These are phyloP conservation scores for Parathielavia appendiculata DNA, from an alignment of 495 filamentous ascomycete species.

Conservation along the genomic window DNA sequence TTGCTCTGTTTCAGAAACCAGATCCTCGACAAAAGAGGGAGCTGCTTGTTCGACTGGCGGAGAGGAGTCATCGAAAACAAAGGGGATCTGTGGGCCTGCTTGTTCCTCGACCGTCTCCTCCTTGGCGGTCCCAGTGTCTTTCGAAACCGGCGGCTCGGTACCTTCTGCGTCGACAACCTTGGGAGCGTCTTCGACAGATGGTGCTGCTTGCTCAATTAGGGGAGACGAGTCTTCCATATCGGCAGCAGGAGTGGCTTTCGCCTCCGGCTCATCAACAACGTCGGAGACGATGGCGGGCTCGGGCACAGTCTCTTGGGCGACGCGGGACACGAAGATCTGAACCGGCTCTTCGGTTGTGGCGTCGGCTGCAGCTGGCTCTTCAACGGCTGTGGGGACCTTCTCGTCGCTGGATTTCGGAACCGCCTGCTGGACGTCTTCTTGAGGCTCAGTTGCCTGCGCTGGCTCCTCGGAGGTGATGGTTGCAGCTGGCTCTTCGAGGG, in stretches of 20 bases:
- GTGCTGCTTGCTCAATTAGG: too few species aligned
- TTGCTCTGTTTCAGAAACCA: not conserved
- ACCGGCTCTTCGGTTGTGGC: not conserved
- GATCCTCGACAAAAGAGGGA: not conserved
- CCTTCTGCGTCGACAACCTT: too few species aligned
- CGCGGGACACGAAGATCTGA: not conserved
- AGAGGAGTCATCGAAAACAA: not conserved
- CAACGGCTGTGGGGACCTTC: not conserved
- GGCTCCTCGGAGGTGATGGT: not conserved
- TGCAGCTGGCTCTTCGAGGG: not conserved
- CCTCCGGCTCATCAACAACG: not conserved
- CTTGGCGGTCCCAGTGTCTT: not conserved
- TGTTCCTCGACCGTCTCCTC: not conserved
- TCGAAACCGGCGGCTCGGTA: too few species aligned
- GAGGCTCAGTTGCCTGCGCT: not conserved
- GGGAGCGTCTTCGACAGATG: too few species aligned
- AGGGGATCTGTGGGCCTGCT: not conserved
- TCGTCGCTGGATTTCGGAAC: conserved; percentile 3
- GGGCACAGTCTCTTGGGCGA: too few species aligned
- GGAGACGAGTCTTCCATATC: not conserved
- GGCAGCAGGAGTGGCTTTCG: not conserved
- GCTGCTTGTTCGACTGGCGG: not conserved
- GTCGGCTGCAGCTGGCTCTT: not conserved
- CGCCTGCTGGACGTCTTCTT: not conserved
- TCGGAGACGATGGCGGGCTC: not conserved